Evolutionary conservation across 805 yeast genomes (phyloP), one percentile per base, ranked within the genome.

Genomic region (Debaryomyces prosopidis): DNA sequence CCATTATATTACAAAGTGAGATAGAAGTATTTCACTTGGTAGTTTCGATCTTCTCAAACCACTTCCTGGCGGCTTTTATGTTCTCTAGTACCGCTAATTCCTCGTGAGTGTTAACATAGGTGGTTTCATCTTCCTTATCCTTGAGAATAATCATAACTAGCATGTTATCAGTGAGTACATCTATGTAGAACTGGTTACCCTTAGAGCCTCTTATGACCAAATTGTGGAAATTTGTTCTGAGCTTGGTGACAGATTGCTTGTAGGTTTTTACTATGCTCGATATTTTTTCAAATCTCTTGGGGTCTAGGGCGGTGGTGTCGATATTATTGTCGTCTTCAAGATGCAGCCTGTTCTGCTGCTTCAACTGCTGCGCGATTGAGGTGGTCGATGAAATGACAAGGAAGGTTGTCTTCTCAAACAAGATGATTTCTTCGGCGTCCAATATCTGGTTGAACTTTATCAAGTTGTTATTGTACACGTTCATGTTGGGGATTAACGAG

Each of bases 381-480:
- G 80, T 73, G 16, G 82, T 78, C 12, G 82, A 77, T 5, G 91
- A 84, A 19, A 87, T 85, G 31, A 87, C 89, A 51, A 94, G 68
- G 54, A 94, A 94, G 0, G 99, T 94, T 0, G 97, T 89, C 59
- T 88, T 86, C 62, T 94, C 99, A 66, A 94, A 94, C 43, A 94
- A 65, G 10, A 92, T 89, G 40, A 91, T 89, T 59, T 92, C 98
- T 54, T 86, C 87, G 0, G 97, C 96, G 50, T 86, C 85, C 45
- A 90, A 69, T 14, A 88, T 79, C 18, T 77, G 72, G 52, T 90
- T 87, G 59, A 94, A 80, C 54, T 82, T 84, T 39, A 83, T 68
- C 48, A 94, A 72, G 59, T 88, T 86, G 46, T 79, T 79, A 63
- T 92, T 92, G 58, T 89, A 87, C 12, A 82, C 68, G 32, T 81